Percentiles rank a stretch among this genome's conserved stretches.
Conservation (phyloP, 176 grass and related monocot genomes). For the Triticum dicoccoides region DNA sequence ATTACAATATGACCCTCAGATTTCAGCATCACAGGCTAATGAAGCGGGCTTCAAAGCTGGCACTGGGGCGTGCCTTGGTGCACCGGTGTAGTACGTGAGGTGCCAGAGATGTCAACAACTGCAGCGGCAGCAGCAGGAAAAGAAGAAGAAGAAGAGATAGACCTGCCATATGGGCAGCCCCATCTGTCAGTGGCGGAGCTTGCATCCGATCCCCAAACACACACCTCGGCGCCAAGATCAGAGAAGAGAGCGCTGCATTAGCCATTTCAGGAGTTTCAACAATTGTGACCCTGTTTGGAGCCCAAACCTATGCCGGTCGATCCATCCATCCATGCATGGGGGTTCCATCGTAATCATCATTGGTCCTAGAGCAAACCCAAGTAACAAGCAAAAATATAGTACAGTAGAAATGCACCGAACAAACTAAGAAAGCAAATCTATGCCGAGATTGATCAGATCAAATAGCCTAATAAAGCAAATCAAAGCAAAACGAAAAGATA, state of each 20-base stretch:
- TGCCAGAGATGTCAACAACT: background rate
- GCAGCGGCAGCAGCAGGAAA: background rate
- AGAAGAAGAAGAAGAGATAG: background rate
- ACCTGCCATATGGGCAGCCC: background rate
- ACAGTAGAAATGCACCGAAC: background rate
- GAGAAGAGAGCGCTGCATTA: too few species aligned
- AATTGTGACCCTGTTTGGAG: background rate
- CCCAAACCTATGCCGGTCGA: background rate
- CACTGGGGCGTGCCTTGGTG: background rate
- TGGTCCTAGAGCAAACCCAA: background rate
- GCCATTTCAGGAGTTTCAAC: background rate
- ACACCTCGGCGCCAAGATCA: background rate
- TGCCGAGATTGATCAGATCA: background rate
- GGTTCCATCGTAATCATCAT: background rate
- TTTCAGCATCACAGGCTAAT: slow-evolving; percentile 9
- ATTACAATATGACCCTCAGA: background rate
- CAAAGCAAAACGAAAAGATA: background rate
- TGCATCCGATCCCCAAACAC: background rate
- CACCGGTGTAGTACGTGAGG: background rate
- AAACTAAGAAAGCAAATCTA: background rate
- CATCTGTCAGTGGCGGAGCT: background rate
- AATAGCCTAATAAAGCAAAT: background rate
- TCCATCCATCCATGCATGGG: background rate
- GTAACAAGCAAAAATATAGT: background rate
- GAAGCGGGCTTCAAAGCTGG: slow-evolving; percentile 7